A percentile compares a stretch with the other conserved stretches of the same genome.
These are phyloP conservation scores for Picea engelmannii DNA, from an alignment of 83 land plant genomes.

Conservation along the genomic window DNA sequence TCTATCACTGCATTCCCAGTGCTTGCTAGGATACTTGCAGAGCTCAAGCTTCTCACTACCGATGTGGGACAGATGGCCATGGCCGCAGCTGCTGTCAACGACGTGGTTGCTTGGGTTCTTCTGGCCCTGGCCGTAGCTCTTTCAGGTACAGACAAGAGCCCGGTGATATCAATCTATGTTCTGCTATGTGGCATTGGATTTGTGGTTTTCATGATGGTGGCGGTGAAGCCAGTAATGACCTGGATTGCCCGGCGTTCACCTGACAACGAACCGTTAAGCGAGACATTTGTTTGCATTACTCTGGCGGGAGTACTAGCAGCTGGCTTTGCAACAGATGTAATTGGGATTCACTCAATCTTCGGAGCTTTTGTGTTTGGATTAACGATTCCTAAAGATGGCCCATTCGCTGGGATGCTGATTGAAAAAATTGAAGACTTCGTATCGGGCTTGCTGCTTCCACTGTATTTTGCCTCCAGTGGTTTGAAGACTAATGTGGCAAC, in stretches of 20 bases:
- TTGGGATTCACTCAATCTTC: slow-evolving; percentile 85
- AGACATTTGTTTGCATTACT: slow-evolving; percentile 60
- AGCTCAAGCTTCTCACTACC: too few species aligned
- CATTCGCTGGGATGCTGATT: slow-evolving; percentile 58
- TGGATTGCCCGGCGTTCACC: slow-evolving; percentile 37
- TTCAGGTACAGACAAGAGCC: too few species aligned
- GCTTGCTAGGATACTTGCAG: too few species aligned
- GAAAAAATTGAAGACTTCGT: too few species aligned
- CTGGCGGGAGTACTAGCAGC: slow-evolving; percentile 61
- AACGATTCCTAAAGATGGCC: slow-evolving; percentile 18
- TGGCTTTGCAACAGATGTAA: slow-evolving; percentile 73
- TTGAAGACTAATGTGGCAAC: too few species aligned
- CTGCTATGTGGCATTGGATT: slow-evolving; percentile 54
- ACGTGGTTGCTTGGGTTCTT: too few species aligned
- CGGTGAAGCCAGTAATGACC: slow-evolving; percentile 29
- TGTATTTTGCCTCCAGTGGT: too few species aligned
- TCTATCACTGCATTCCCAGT: too few species aligned
- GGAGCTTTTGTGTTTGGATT: slow-evolving; percentile 22
- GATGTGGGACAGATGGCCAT: too few species aligned
- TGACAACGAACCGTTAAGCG: slow-evolving; percentile 66
- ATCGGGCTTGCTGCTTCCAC: too few species aligned
- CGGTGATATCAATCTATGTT: slow-evolving; percentile 33
- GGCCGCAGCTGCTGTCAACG: too few species aligned
- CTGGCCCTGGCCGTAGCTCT: too few species aligned
- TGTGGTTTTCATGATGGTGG: slow-evolving; percentile 24